Conservation (phyloP, 306 rosid genomes). For the Amphicarpaea edgeworthii region DNA sequence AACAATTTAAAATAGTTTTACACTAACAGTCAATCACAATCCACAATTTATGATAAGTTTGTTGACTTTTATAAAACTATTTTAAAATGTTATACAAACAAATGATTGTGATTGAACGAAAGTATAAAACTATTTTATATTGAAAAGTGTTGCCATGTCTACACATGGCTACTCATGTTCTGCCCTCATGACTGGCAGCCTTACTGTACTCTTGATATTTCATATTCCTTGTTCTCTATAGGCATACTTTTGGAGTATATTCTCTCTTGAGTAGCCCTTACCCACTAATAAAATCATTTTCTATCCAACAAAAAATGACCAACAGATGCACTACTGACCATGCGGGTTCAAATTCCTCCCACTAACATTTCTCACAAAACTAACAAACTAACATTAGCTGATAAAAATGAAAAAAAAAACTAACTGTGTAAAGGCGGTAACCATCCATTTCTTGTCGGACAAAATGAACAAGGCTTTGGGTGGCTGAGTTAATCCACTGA, state of each 20-base stretch:
- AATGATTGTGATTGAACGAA: no score
- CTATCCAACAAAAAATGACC: slow-evolving; percentile 20
- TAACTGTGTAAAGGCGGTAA: slow-evolving; percentile 94
- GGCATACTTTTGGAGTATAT: neutral
- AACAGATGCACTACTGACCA: slow-evolving; percentile 54
- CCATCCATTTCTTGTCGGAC: slow-evolving; percentile 92
- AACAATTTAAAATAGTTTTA: no score
- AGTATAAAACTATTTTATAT: no score
- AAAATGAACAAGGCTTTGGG: slow-evolving; percentile 87
- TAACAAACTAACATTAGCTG: no score
- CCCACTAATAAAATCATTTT: neutral
- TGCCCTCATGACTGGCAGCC: neutral
- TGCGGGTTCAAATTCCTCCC: no score
- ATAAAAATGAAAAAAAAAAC: no score
- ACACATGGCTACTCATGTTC: neutral
- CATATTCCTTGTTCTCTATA: slow-evolving; percentile 4
- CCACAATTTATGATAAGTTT: no score
- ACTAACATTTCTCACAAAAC: no score
- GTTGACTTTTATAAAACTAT: no score
- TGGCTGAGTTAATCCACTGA: slow-evolving; percentile 98
- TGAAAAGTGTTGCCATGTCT: neutral
- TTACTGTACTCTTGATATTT: neutral
- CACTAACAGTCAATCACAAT: no score
- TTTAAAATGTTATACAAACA: no score
- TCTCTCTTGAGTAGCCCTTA: no score